A percentile compares a stretch with the other conserved stretches of the same genome.
Conservation (phyloP, 495 filamentous ascomycete species). For the Talaromyces adpressus region DNA sequence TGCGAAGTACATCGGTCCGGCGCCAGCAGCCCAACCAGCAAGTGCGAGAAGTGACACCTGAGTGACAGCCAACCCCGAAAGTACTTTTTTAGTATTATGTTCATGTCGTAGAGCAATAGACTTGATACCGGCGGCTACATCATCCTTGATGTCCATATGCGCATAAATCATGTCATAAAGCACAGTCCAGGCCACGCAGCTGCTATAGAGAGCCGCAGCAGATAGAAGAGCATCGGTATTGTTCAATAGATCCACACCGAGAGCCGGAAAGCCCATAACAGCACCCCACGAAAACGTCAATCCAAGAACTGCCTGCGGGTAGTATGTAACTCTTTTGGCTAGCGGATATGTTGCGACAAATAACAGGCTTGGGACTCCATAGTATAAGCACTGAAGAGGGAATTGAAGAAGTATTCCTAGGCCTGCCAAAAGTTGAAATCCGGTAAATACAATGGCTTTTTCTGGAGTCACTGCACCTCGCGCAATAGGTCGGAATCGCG, state of each 20-base stretch:
- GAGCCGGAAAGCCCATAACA: slow-evolving; percentile 90
- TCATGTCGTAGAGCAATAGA: slow-evolving; percentile 89
- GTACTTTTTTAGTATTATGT: slow-evolving; percentile 75
- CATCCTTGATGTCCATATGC: slow-evolving; percentile 96
- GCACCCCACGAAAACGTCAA: slow-evolving; percentile 97
- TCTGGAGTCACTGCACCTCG: slow-evolving; percentile 71
- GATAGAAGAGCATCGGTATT: slow-evolving; percentile 58
- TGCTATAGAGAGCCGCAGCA: slow-evolving; percentile 70
- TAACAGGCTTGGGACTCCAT: slow-evolving; percentile 76
- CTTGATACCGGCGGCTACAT: slow-evolving; percentile 88
- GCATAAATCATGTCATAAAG: slow-evolving; percentile 99
- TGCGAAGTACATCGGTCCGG: slow-evolving; percentile 78
- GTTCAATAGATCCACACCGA: slow-evolving; percentile 71
- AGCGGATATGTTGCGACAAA: slow-evolving; percentile 82
- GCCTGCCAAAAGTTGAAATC: slow-evolving; percentile 71
- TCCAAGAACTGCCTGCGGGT: slow-evolving; percentile 87
- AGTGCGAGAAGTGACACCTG: slow-evolving; percentile 76
- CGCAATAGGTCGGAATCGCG: slow-evolving; percentile 82
- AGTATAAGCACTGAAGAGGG: slow-evolving; percentile 74
- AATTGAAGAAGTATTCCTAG: slow-evolving; percentile 81
- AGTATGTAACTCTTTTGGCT: slow-evolving; percentile 89
- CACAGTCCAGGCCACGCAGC: slow-evolving; percentile 89
- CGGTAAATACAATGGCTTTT: slow-evolving; percentile 73
- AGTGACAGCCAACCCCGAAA: slow-evolving; percentile 64
- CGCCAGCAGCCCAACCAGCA: slow-evolving; percentile 65